Evolutionary conservation across 768 basidiomycete species (phyloP).

Genomic region (Lepiota venenata): DNA sequence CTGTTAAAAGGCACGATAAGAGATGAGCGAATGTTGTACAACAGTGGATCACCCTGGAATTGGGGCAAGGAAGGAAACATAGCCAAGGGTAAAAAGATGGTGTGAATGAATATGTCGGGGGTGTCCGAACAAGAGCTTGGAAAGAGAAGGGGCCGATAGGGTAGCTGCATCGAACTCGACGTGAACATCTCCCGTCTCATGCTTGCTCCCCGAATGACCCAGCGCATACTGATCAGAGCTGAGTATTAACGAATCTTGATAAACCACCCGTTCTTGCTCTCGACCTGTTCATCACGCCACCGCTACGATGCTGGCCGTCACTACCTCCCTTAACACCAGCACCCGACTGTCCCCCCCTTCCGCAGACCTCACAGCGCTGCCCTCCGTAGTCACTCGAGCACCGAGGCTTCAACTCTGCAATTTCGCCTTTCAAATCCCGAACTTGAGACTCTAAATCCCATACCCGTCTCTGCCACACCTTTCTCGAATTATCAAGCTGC

Average conservation of each 20-base stretch:
- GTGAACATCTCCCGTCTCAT: no score
- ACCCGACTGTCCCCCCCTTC: constrained; percentile 32
- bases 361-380: constrained; percentile 57
- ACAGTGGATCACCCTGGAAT: background rate
- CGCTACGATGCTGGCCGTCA: constrained; percentile 10
- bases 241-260: constrained; percentile 57
- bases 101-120: background rate
- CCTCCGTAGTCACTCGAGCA: constrained; percentile 27
- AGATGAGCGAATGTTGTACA: constrained; percentile 6
- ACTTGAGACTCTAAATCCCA: constrained; percentile 77
- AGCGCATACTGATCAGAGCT: constrained; percentile 23
- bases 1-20: background rate
- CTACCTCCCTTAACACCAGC: background rate
- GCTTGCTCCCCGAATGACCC: background rate
- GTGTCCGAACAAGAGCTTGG: background rate
- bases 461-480: constrained; percentile 68
- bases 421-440: constrained; percentile 64
- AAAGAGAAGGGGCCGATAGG: background rate
- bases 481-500: constrained; percentile 52
- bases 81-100: background rate
- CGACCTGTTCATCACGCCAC: constrained; percentile 57
- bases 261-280: constrained; percentile 65
- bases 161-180: no score
- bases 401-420: constrained; percentile 48
- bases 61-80: background rate